Percentiles rank a stretch among this genome's conserved stretches.
Conservation (phyloP, 352 stramenopile genomes). For the Pythium oligandrum region DNA sequence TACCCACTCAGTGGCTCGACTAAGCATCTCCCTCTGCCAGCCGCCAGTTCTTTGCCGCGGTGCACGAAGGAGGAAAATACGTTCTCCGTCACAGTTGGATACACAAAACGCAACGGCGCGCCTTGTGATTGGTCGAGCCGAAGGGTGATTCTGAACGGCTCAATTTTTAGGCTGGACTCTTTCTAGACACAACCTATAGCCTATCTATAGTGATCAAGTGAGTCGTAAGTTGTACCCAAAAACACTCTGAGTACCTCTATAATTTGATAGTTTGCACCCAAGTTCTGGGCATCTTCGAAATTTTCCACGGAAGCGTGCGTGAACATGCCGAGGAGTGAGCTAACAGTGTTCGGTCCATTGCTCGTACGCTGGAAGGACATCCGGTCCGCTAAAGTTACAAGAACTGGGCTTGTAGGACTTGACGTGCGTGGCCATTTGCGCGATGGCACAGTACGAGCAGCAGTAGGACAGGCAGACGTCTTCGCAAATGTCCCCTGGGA, state of each 20-base stretch:
- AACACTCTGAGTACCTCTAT: conserved; percentile 1
- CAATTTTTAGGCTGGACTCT: not conserved
- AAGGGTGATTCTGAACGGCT: not conserved
- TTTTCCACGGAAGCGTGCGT: not conserved
- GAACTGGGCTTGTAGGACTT: conserved; percentile 21
- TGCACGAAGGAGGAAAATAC: too few species aligned
- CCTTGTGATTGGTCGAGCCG: not conserved
- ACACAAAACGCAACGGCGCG: not conserved
- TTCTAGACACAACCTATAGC: not conserved
- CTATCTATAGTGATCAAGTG: not conserved
- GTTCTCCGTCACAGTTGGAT: not conserved
- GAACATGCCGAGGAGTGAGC: not conserved
- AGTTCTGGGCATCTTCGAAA: not conserved
- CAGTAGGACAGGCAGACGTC: conserved; percentile 12
- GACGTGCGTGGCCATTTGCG: conserved; percentile 28
- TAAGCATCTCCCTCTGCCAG: too few species aligned
- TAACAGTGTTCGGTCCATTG: conserved; percentile 1
- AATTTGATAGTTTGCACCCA: too few species aligned
- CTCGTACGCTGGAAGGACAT: conserved; percentile 20
- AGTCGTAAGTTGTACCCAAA: not conserved
- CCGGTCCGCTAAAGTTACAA: conserved; percentile 13
- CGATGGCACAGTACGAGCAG: conserved; percentile 27
- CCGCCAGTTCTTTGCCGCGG: too few species aligned
- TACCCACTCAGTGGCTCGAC: too few species aligned
- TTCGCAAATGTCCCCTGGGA: conserved; percentile 11